phyloP scores from a whole-genome alignment of 441 rosid species.

The Bocquillonia castaneifolia region DNA sequence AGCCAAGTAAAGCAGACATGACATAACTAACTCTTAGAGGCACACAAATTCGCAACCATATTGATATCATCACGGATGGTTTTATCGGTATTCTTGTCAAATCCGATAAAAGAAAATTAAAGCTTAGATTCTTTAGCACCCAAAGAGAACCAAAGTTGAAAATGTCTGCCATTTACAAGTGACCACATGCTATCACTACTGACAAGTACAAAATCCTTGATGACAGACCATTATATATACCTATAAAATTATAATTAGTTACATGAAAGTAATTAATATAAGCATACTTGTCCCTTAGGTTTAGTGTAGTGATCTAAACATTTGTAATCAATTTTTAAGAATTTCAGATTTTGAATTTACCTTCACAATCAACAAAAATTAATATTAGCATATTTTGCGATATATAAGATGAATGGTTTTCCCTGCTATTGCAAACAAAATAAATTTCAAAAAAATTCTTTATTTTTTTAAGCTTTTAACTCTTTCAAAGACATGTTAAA shows the following conservation, averaged over 20 bases:
- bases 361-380: too few relatives aligned
- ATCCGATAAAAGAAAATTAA: neutral
- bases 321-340: too few relatives aligned
- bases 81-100: neutral
- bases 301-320: too few relatives aligned
- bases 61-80: neutral
- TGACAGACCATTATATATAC: slow-evolving; percentile 5
- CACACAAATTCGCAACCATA: slow-evolving; percentile 19
- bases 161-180: slow-evolving; percentile 38
- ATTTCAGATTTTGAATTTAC: too few relatives aligned
- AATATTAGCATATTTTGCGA: too few relatives aligned
- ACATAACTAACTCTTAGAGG: slow-evolving; percentile 30
- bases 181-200: slow-evolving; percentile 8
- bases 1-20: slow-evolving; percentile 28
- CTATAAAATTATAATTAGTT: neutral
- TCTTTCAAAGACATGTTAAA: too few relatives aligned
- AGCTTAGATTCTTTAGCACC: slow-evolving; percentile 15
- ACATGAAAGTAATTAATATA: neutral
- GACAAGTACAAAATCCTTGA: slow-evolving; percentile 14
- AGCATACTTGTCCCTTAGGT: too few relatives aligned
- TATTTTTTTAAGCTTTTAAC: too few relatives aligned
- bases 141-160: slow-evolving; percentile 14
- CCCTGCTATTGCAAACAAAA: too few relatives aligned
- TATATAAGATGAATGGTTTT: too few relatives aligned
- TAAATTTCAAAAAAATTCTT: too few relatives aligned